Base-by-base conservation (phyloP, 495 filamentous ascomycete genomes). In the Aspergillus carlsbadensis region DNA sequence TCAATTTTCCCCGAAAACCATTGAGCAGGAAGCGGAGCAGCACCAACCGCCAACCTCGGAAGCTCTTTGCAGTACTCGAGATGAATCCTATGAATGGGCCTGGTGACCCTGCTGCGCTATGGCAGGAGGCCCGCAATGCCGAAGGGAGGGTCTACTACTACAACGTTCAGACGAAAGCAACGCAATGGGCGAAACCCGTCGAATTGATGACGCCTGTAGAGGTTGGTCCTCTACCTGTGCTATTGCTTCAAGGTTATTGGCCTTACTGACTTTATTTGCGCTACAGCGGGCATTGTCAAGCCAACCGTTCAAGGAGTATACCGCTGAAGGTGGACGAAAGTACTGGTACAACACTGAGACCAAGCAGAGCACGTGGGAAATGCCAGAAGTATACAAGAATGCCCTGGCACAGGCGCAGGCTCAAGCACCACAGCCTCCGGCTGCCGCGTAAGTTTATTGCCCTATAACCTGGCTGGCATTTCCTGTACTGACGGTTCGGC, bases 121-220 rank as follows among this genome's bases (percentile, higher is more conserved):
- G 93, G 94, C 85, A 88, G 70, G 90, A 94, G 75, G 88, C 90
- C 50, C 86, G 86, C 63, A 89, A 88, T 64, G 68, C 84, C 4
- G 93, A 96, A 61, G 94, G 94, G 37, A 83, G 90, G 47, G 76
- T 85, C n/a, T 98, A 98, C 73, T 98, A 96, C 67, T 96, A 91
- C 76, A 96, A 98, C 71, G 74, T 84, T 4, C 74, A 86, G 57
- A 96, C 91, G 5, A 92, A 94, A 65, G 87, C 78, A 31, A 97
- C 93, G 29, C 88, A 92, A 84, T 98, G 94, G 94, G 86, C 84
- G 36, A 97, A 96, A 72, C 94, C 94, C 17, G 79, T 84, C 59
- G 95, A 93, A 37, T 69, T 97, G 70, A 94, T 96, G 92, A 89
- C 83, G 1, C 83, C 83, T 10, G 85, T 87, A 22, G 92, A 96